A percentile compares a stretch with the other conserved stretches of the same genome.
Evolutionary conservation across 495 filamentous ascomycete genomes (phyloP).

Genomic region (Talaromyces proteolyticus): DNA sequence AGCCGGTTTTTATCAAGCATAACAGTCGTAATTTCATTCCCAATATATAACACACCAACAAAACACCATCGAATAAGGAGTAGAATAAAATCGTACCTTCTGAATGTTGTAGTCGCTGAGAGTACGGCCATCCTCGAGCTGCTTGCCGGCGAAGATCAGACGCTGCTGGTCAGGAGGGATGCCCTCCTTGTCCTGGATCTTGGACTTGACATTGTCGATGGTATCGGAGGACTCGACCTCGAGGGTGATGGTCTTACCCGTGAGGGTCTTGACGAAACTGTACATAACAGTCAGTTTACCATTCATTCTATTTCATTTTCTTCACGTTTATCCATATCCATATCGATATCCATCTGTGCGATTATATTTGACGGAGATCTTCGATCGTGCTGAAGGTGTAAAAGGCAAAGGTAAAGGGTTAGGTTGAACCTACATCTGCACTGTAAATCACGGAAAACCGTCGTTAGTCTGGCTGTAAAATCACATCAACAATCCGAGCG

Average conservation of each 20-base stretch:
- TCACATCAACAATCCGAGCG: conserved; percentile 9
- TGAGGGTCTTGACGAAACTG: conserved; percentile 96
- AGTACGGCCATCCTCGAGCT: conserved; percentile 98
- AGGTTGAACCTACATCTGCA: conserved; percentile 67
- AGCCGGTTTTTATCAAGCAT: background rate
- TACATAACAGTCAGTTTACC: conserved; percentile 29
- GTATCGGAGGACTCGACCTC: conserved; percentile 99
- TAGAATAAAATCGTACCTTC: conserved; percentile 62
- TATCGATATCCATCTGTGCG: conserved; percentile 7
- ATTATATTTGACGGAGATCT: conserved; percentile 18
- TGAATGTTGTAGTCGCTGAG: conserved; percentile 99
- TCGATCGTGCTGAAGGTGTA: conserved; percentile 11
- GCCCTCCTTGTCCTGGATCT: conserved; percentile 99
- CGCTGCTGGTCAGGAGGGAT: conserved; percentile 99
- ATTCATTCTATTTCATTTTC: background rate
- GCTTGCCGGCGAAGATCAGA: conserved; percentile 99
- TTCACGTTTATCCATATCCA: no score
- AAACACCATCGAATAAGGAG: no score
- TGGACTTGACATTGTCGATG: conserved; percentile 96
- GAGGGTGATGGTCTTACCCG: conserved; percentile 99
- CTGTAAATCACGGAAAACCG: conserved; percentile 44
- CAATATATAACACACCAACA: no score
- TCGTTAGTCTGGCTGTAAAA: conserved; percentile 28
- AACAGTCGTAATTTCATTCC: no score
- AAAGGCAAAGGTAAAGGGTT: conserved; percentile 12